These are phyloP conservation scores for Oryza punctata DNA, from an alignment of 176 grass and related monocot species.

Conservation along the genomic window DNA sequence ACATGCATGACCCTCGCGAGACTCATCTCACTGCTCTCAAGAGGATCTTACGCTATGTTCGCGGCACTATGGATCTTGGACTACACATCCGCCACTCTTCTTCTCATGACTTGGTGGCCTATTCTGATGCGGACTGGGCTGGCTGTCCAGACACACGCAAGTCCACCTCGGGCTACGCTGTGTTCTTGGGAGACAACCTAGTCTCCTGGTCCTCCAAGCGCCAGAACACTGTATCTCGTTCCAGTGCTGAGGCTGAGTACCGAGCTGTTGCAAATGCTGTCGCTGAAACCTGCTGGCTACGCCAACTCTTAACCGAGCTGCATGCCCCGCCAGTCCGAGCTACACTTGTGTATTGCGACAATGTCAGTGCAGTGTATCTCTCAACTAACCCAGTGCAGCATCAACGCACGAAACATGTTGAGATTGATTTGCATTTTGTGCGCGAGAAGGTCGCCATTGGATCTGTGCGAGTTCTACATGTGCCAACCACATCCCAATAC, in stretches of 20 bases:
- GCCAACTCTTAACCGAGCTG: neutral
- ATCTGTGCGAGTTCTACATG: fast-evolving
- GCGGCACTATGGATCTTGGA: neutral
- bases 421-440: no score
- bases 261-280: neutral
- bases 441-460: no score
- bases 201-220: no score
- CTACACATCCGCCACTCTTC: neutral
- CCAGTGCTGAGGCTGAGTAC: neutral
- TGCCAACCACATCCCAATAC: no score
- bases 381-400: no score
- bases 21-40: no score
- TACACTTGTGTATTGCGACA: neutral
- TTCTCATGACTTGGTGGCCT: neutral
- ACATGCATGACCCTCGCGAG: no score
- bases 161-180: neutral
- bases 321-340: neutral
- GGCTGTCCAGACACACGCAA: neutral
- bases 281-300: neutral
- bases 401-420: no score
- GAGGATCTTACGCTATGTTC: neutral
- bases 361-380: no score
- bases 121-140: neutral
- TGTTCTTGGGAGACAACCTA: no score
- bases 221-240: neutral